Evolutionary conservation across 331 rosid genomes (phyloP).

Genomic region (Stylosanthes scabra): DNA sequence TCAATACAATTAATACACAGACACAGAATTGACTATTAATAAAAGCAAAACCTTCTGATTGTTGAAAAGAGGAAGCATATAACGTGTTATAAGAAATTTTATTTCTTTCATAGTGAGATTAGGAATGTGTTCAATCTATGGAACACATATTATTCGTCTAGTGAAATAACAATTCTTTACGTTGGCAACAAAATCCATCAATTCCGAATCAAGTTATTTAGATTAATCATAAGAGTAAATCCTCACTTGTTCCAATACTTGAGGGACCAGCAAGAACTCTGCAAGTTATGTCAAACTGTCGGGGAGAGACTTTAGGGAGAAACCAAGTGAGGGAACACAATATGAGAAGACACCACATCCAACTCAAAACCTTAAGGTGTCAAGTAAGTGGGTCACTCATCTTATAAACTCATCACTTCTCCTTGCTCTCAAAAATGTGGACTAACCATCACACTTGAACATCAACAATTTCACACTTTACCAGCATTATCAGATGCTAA

Average conservation of each 20-base stretch:
- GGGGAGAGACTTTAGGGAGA: too few species aligned
- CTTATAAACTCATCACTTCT: too few species aligned
- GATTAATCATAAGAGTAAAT: constrained; percentile 48
- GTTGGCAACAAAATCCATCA: constrained; percentile 49
- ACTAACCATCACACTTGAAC: too few species aligned
- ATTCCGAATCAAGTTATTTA: constrained; percentile 41
- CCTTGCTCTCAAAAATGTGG: too few species aligned
- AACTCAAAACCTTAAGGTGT: too few species aligned
- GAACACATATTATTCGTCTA: background rate
- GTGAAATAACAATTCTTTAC: constrained; percentile 12
- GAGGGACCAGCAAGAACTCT: too few species aligned
- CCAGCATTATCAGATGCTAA: constrained; percentile 41
- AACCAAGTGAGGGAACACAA: too few species aligned
- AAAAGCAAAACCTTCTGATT: background rate
- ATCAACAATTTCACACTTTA: constrained; percentile 43
- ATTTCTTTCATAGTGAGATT: background rate
- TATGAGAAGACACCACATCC: too few species aligned
- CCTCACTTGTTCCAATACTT: constrained; percentile 58
- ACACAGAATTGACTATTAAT: background rate
- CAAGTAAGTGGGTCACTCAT: too few species aligned
- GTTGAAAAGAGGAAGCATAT: background rate
- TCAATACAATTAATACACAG: background rate
- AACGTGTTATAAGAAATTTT: background rate
- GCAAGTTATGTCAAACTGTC: too few species aligned
- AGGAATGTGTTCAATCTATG: background rate